Base-by-base conservation (phyloP, 1,284 basidiomycete genomes). In the Cutaneotrichosporon dermatis region DNA sequence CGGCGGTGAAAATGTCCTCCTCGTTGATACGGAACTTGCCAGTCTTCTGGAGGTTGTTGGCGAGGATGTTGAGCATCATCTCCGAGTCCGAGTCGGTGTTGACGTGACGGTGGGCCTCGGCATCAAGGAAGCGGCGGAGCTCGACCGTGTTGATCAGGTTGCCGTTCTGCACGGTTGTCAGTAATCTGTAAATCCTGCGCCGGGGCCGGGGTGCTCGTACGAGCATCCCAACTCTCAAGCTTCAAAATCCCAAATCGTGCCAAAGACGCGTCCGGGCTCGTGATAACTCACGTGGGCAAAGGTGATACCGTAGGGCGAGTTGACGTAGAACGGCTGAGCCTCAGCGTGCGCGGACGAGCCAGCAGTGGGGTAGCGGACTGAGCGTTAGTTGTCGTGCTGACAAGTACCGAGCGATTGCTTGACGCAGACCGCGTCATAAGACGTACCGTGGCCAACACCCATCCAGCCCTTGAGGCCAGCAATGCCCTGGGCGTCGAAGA, bases 241-340 rank as follows among this genome's bases (percentile, higher is more conserved):
- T 40, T 36, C 44, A 10, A 33, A 6, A 46, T 46, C 44, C 8
- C 44, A 9, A 9, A 15, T 7, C 25, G n/a, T 10, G 2, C 44
- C 44, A 15, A 25, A 15, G 15, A 12, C 39, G 39, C 16, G 36
- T 40, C 15, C 42, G 8, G 1, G 37, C 33, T 39, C 34, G 34
- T 13, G 35, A 15, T 10, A 8, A 81, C 89, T 68, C 73, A 93
- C 93, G 83, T 99, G 96, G 39, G 92, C 95, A 76, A 99, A 90
- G 61, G 94, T 92, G 73, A 99, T 97, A 59, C 96, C 96, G 61
- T 76, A 76, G 8, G 96, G 96, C 16, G 92, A 95, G 82, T 99
- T 99, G 71, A 99, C 96, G 78, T 99, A 99, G 84, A 99, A 99
- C 2, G 96, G 96, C 76, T 99, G 96, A 4, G 96, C 94, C 78